Evolutionary conservation across 208 protist species (phyloP).

Genomic region (Trypanosoma caninum): DNA sequence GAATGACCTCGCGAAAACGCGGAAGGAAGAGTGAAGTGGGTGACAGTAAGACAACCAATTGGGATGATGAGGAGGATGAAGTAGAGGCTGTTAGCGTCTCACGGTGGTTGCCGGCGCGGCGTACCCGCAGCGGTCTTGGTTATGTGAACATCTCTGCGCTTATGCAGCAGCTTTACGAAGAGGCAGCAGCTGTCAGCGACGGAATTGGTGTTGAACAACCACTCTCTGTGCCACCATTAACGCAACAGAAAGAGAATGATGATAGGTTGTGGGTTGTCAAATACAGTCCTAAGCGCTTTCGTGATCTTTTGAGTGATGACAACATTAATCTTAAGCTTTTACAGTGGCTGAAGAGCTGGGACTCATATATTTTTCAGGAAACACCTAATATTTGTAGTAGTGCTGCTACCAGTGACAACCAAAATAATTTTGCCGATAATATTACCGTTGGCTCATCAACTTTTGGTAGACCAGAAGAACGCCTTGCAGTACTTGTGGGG

Average conservation of each 20-base stretch:
- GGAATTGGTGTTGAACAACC: not conserved
- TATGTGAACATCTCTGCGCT: slow-evolving; percentile 23
- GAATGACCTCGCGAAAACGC: not conserved
- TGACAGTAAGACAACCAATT: not conserved
- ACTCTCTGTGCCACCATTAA: not conserved
- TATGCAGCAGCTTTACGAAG: slow-evolving; percentile 22
- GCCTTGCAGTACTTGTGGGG: slow-evolving; percentile 81
- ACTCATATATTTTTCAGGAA: slow-evolving; percentile 59
- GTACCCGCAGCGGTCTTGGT: slow-evolving; percentile 16
- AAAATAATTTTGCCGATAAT: too few species aligned
- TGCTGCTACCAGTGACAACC: not conserved
- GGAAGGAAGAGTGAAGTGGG: not conserved
- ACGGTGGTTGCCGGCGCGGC: slow-evolving; percentile 5
- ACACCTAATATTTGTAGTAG: not conserved
- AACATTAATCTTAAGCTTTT: slow-evolving; percentile 67
- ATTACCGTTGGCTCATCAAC: too few species aligned
- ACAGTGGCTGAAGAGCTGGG: slow-evolving; percentile 83
- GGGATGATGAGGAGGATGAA: slow-evolving; percentile 9
- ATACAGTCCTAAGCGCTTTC: slow-evolving; percentile 67
- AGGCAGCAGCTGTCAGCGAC: not conserved
- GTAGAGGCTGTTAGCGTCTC: not conserved
- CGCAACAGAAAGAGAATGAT: slow-evolving; percentile 3
- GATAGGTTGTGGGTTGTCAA: slow-evolving; percentile 67
- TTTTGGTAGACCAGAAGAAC: slow-evolving; percentile 47
- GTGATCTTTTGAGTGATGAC: slow-evolving; percentile 84